Percentiles rank a stretch among this genome's conserved stretches.
These are phyloP conservation scores for Cyberlindnera mississippiensis DNA, from an alignment of 805 yeast species.

Conservation along the genomic window DNA sequence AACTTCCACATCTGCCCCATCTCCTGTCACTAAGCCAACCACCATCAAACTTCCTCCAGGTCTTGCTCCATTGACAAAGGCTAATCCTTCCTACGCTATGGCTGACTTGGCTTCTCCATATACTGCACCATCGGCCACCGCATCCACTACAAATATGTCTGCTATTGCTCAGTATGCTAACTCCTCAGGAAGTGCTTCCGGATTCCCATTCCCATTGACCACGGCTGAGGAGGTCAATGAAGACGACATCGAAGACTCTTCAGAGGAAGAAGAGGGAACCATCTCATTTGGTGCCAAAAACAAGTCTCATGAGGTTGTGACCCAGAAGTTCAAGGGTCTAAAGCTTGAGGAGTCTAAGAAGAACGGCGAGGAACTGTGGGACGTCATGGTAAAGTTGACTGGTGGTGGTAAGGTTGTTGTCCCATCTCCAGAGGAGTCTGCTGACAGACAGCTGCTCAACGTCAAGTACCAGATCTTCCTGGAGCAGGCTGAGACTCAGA, in stretches of 20 bases:
- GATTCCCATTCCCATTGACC: constrained; percentile 48
- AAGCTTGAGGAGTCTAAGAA: constrained; percentile 18
- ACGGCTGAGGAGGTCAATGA: constrained; percentile 45
- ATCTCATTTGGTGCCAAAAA: constrained; percentile 58
- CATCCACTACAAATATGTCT: constrained; percentile 50
- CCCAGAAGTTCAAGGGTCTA: constrained; percentile 37
- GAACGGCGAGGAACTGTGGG: constrained; percentile 71
- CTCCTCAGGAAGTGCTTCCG: constrained; percentile 18
- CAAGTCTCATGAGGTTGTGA: constrained; percentile 49
- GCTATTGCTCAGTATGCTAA: constrained; percentile 29
- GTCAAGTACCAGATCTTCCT: constrained; percentile 83
- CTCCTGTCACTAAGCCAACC: constrained; percentile 13
- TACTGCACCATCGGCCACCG: constrained; percentile 79
- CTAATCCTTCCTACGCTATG: constrained; percentile 2
- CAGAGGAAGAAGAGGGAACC: constrained; percentile 44
- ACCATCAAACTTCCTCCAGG: constrained; percentile 28
- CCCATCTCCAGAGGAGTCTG: constrained; percentile 55
- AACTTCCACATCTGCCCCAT: constrained; percentile 15
- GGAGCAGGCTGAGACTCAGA: constrained; percentile 83
- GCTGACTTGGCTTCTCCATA: constrained; percentile 56
- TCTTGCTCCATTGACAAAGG: constrained; percentile 23
- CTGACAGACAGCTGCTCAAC: constrained; percentile 66
- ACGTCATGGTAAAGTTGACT: constrained; percentile 77
- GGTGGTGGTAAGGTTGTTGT: constrained; percentile 77
- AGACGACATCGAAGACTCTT: constrained; percentile 26